Percentiles rank a stretch among this genome's conserved stretches.
phyloP scores from a whole-genome alignment of 2,329 filamentous ascomycete genomes.

The Aspergillus transmontanensis region DNA sequence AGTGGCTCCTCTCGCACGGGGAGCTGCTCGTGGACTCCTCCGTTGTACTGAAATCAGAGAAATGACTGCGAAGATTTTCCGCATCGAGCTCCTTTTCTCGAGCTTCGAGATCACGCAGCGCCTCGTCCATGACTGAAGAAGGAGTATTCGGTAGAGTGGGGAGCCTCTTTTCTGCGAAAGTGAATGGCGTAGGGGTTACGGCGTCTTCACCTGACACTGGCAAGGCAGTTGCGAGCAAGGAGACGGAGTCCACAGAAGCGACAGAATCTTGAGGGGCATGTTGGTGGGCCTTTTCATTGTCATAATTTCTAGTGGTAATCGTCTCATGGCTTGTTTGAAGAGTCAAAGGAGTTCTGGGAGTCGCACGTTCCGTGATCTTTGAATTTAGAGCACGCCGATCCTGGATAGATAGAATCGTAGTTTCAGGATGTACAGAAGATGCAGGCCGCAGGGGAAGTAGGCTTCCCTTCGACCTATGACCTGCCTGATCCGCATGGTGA shows the following conservation, averaged over 20 bases:
- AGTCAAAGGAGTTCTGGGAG: conserved; percentile 31
- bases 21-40: conserved; percentile 34
- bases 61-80: conserved; percentile 42
- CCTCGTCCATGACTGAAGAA: conserved; percentile 48
- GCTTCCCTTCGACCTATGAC: not conserved
- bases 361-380: conserved; percentile 26
- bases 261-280: conserved; percentile 10
- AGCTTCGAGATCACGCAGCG: conserved; percentile 38
- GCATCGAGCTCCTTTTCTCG: conserved; percentile 34
- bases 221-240: conserved; percentile 24
- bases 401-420: conserved; percentile 35
- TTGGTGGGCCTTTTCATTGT: conserved; percentile 15
- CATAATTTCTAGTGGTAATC: conserved; percentile 11
- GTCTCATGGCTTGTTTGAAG: conserved; percentile 26
- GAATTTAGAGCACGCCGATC: conserved; percentile 41
- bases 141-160: conserved; percentile 51
- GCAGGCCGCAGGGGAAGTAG: conserved; percentile 20
- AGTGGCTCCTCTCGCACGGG: conserved; percentile 37
- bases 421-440: conserved; percentile 11
- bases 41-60: conserved; percentile 44
- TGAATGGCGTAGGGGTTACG: conserved; percentile 29
- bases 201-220: conserved; percentile 20
- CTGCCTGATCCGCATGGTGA: not conserved
- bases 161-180: conserved; percentile 42
- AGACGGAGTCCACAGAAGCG: conserved; percentile 26